Evolutionary conservation across 106 monocot species (phyloP), one percentile per base, ranked within the genome.

Genomic region (Cymbidium sinense): DNA sequence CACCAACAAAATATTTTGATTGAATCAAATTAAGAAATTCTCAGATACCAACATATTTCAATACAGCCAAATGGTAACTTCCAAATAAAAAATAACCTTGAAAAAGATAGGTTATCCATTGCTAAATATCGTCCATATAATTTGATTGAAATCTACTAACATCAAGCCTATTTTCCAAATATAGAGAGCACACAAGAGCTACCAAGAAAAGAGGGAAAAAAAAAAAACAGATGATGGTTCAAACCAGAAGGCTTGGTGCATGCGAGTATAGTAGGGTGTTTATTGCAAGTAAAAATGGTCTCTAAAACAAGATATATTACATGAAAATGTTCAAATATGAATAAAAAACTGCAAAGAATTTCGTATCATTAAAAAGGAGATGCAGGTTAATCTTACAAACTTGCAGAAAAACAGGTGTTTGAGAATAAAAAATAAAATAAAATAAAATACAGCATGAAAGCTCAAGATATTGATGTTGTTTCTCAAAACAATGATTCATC

Each of bases 11-110:
- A 31, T 17, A 34, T 62, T 29, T 47, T 73, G 41, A 58, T 2
- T 61, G 74, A 64, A 80, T 73, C 54, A 62, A 61, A 39, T 55
- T 62, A 37, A 74, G 44, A 31, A 58, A 58, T 28, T 47, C 15
- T 25, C 9, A 3, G 25, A 67, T 67, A 31, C 33, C 3, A 12
- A 67, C 7, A 33, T 31, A 67, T 67, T 31, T 29, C 30, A 65
- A 65, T 30, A 21, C 65, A 65, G 29, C 31, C 30, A 65, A 8
- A 65, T 65, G 3, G n/a, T 13, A 29, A 67, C 67, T 13, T 33
- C 31, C 15, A 33, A 67, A 67, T 33, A 29, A 33, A 33, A 33
- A 33, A 67, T 5, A 18, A 33, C 8, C 25, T 17, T 3, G 3
- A 33, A 33, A 67, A 33, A 67, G 33, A 67, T 67, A 31, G 33